Evolutionary conservation across 78 protist genomes (phyloP).

Genomic region (Tieghemostelium lacteum): DNA sequence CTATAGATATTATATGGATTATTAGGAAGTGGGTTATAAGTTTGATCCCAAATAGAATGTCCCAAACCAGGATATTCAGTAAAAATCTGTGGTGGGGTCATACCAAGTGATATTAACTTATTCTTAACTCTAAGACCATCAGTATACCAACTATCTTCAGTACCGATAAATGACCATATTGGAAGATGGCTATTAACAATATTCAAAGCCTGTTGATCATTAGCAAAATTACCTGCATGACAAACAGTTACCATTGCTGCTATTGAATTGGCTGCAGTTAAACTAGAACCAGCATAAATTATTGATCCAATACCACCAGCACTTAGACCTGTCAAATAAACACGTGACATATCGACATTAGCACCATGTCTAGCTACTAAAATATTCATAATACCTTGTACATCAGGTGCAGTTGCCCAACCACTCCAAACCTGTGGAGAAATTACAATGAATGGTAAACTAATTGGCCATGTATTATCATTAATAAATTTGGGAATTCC

Average conservation of each 20-base stretch:
- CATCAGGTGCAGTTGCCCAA: not conserved
- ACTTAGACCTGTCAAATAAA: not conserved
- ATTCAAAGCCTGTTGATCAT: not conserved
- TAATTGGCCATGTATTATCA: constrained; percentile 2
- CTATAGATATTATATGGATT: too few species aligned
- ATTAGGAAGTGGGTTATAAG: not conserved
- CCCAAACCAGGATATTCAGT: too few species aligned
- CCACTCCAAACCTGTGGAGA: constrained; percentile 7
- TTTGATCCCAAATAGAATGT: too few species aligned
- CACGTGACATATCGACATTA: not conserved
- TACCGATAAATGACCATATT: not conserved
- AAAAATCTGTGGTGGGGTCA: too few species aligned
- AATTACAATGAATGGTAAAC: not conserved
- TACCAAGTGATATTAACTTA: too few species aligned
- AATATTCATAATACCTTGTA: not conserved
- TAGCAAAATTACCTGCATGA: not conserved
- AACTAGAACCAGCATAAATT: not conserved
- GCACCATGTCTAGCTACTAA: not conserved
- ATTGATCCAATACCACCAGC: not conserved
- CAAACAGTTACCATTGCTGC: not conserved
- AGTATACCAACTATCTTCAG: too few species aligned
- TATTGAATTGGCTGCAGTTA: not conserved
- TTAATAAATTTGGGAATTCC: not conserved
- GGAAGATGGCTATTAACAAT: too few species aligned
- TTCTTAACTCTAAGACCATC: too few species aligned